Conservation (phyloP, 2,329 filamentous ascomycete genomes). For the Phoma sp. region DNA sequence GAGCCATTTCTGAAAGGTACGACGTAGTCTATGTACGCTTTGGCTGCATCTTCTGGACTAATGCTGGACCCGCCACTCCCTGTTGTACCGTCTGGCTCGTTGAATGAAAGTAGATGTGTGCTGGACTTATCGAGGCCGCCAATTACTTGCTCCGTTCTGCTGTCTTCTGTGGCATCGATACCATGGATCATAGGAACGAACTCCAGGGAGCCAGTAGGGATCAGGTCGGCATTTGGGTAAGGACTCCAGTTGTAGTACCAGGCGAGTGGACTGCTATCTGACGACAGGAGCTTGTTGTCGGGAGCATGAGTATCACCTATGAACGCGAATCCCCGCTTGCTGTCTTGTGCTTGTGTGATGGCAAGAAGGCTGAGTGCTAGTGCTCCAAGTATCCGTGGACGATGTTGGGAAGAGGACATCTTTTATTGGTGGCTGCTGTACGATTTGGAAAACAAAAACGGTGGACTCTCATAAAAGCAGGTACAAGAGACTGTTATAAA, state of each 20-base stretch:
- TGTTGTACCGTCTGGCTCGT: conserved; percentile 74
- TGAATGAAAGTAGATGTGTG: conserved; percentile 76
- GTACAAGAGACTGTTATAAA: not conserved
- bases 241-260: conserved; percentile 87
- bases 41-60: conserved; percentile 67
- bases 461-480: not conserved
- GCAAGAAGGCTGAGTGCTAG: conserved; percentile 19
- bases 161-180: conserved; percentile 50
- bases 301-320: conserved; percentile 64
- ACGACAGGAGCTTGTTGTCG: conserved; percentile 71
- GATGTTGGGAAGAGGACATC: conserved; percentile 7
- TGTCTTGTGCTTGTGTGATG: conserved; percentile 41
- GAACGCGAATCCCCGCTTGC: conserved; percentile 78
- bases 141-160: conserved; percentile 67
- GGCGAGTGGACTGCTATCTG: conserved; percentile 65
- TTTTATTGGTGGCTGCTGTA: not conserved
- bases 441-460: not conserved
- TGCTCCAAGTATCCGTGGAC: conserved; percentile 1
- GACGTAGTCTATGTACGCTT: conserved; percentile 75
- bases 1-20: conserved; percentile 69
- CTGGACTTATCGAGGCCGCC: conserved; percentile 63
- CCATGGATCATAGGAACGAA: conserved; percentile 87
- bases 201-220: conserved; percentile 61
- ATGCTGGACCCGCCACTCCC: conserved; percentile 70
- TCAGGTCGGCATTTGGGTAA: conserved; percentile 62